Conservation (phyloP, 306 rosid genomes). For the Mimosa pudica region DNA sequence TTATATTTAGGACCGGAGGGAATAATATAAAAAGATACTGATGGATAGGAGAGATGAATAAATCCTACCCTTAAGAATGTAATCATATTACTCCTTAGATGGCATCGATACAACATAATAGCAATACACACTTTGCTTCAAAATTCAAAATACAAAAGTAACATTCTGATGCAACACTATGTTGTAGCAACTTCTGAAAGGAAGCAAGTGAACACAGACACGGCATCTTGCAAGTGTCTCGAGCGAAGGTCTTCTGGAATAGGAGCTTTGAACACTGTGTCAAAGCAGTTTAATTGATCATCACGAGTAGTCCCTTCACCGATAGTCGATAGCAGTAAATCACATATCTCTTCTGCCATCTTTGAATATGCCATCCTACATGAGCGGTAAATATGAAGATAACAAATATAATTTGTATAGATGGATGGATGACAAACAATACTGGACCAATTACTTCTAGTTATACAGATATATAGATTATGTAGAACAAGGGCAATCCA, state of each 20-base stretch:
- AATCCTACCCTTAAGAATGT: not conserved
- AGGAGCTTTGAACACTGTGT: slow-evolving; percentile 76
- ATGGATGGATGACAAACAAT: slow-evolving; percentile 3
- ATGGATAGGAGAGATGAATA: not conserved
- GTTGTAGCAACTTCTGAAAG: slow-evolving; percentile 70
- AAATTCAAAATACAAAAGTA: not conserved
- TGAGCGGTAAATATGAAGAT: slow-evolving; percentile 17
- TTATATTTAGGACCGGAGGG: no score
- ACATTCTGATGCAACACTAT: slow-evolving; percentile 34
- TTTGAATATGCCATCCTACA: slow-evolving; percentile 82
- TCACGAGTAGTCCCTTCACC: slow-evolving; percentile 69
- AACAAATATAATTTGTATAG: slow-evolving; percentile 21
- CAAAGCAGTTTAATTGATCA: slow-evolving; percentile 74
- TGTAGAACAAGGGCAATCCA: not conserved
- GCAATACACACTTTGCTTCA: not conserved
- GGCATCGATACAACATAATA: not conserved
- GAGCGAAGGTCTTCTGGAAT: slow-evolving; percentile 81
- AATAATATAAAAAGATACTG: no score
- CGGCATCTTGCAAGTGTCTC: slow-evolving; percentile 80
- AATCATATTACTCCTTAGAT: not conserved
- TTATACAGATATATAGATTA: no score
- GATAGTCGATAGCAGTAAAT: slow-evolving; percentile 62
- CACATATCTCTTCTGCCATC: slow-evolving; percentile 80
- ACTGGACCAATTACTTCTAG: not conserved
- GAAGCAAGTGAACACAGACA: slow-evolving; percentile 70